phyloP scores from a whole-genome alignment of 2,329 filamentous ascomycete species.

The Hymenoscyphus linearis region DNA sequence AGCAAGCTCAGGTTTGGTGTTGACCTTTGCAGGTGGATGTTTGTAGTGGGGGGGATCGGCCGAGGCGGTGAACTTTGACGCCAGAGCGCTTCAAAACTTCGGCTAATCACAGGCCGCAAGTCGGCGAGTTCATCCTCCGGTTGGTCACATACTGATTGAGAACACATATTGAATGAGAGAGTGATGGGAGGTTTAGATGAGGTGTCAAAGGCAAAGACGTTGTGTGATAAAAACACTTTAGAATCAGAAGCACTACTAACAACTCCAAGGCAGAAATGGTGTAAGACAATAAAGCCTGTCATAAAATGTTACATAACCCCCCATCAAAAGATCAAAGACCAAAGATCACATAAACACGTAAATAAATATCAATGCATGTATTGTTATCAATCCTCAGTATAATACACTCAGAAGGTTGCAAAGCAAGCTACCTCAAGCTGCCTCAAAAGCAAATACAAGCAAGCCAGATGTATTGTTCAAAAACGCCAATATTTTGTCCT shows the following conservation, averaged over 20 bases:
- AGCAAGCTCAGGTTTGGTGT: constrained; percentile 3
- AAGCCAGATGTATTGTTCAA: not conserved
- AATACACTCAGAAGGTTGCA: not conserved
- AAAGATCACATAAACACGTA: not conserved
- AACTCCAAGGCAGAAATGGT: too few relatives aligned
- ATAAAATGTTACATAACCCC: too few relatives aligned
- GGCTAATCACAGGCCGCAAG: not conserved
- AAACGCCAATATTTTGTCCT: constrained; percentile 1
- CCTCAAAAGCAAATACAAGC: not conserved
- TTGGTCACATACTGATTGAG: not conserved
- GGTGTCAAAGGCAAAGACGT: not conserved
- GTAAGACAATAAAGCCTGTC: too few relatives aligned
- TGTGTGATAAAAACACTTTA: not conserved
- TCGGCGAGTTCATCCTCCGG: not conserved
- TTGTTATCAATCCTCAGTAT: not conserved
- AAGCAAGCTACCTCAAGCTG: not conserved
- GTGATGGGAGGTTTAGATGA: not conserved
- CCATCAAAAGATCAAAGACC: too few relatives aligned
- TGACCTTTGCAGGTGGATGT: not conserved
- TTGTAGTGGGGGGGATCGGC: constrained; percentile 5
- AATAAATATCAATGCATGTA: not conserved
- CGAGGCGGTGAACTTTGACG: not conserved
- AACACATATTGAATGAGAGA: not conserved
- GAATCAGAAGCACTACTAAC: not conserved
- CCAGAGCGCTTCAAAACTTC: not conserved